Conservation (phyloP, 139 green algal species). For the Tetradesmus lagerheimii region DNA sequence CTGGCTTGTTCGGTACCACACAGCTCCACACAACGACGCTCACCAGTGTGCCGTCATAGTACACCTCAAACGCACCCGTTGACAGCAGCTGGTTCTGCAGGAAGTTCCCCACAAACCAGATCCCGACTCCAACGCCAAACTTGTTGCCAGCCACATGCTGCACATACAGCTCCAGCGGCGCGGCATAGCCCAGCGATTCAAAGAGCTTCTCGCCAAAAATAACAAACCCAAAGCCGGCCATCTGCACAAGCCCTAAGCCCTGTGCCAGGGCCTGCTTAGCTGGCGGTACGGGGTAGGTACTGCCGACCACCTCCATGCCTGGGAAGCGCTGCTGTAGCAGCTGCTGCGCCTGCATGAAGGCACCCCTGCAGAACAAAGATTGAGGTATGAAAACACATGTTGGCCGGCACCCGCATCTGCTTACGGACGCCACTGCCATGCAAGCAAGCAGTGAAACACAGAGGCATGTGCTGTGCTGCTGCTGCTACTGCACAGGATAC, state of each 20-base stretch:
- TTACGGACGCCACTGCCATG: too few relatives aligned
- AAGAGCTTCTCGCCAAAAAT: conserved; percentile 64
- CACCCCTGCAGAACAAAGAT: conserved; percentile 56
- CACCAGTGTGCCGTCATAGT: conserved; percentile 71
- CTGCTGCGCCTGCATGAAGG: conserved; percentile 75
- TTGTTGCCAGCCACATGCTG: conserved; percentile 47
- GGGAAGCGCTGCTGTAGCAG: conserved; percentile 64
- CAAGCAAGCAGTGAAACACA: too few relatives aligned
- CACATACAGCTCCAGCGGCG: conserved; percentile 31
- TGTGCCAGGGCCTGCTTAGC: conserved; percentile 50
- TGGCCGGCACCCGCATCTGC: too few relatives aligned
- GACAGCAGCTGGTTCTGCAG: conserved; percentile 62
- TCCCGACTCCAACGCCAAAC: conserved; percentile 49
- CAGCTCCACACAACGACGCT: neutral
- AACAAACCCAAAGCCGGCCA: conserved; percentile 56
- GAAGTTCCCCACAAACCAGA: conserved; percentile 79
- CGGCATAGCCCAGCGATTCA: neutral
- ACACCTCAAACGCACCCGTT: conserved; percentile 86
- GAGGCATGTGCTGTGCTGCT: too few relatives aligned
- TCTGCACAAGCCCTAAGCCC: conserved; percentile 55
- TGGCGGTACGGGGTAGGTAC: conserved; percentile 63
- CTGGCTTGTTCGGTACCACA: neutral
- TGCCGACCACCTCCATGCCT: conserved; percentile 62
- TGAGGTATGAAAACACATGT: neutral
- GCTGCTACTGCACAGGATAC: too few relatives aligned